Evolutionary conservation across 441 rosid genomes (phyloP), one percentile per base, ranked within the genome.

Genomic region (Brassica hybrid): DNA sequence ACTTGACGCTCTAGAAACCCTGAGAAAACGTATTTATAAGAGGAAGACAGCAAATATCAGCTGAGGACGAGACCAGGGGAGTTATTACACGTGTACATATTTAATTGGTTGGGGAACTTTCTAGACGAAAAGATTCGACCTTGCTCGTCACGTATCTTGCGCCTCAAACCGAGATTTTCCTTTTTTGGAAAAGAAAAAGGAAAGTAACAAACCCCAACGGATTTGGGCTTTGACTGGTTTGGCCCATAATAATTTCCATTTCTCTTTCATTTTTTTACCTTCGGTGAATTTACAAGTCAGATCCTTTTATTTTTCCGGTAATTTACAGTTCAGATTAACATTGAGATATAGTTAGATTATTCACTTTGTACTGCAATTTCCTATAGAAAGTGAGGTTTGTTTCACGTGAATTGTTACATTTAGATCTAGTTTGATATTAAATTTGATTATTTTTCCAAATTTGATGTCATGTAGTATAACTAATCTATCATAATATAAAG

Each of bases 391-490:
- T 48, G 56, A 5, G 54, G 54, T 48, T 48, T 48, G 17, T 48
- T 48, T 13, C 56, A 48, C 54, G 8, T 5, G 17, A 48, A 48
- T 48, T 48, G 17, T 48, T 48, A 5, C 8, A 48, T 48, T 48
- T 48, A n/a, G 8, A 48, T 48, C 2, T 13, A 48, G 56, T n/a
- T 48, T 54, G 59, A 16, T 54, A 54, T 2, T 54, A 16, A 52
- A 14, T 34, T 16, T 52, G 3, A n/a, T 16, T 54, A 34, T 34
- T 18, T 18, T 18, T 4, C 19, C 10, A 18, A 17, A 17, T 56
- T 56, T 17, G 23, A 67, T n/a, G 86, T 85, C 41, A 34, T 34
- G 9, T 72, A 92, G 27, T 57, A 18, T 18, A 9, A 18, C 27
- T 9, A 18, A 57, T 8, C 27, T 57, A 57, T 16, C 0, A 17